These are phyloP conservation scores for Barnettozyma sp. DNA, from an alignment of 805 yeast genomes.

Conservation along the genomic window DNA sequence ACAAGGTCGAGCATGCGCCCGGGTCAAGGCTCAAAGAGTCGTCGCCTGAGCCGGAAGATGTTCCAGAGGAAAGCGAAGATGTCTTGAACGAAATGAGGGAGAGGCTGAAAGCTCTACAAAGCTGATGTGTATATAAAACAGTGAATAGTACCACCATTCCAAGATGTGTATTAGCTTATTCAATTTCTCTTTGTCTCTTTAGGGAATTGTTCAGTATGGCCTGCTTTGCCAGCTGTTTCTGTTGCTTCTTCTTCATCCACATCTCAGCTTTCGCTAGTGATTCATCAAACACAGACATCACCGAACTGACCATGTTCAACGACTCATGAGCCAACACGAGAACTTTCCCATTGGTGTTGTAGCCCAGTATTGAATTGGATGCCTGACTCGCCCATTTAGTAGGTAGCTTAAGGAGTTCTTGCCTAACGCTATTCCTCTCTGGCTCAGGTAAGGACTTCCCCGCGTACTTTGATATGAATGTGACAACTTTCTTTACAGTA, in stretches of 20 bases:
- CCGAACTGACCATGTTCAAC: conserved; percentile 71
- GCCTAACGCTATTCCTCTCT: conserved; percentile 74
- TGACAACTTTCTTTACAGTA: conserved; percentile 83
- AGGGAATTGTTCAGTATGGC: conserved; percentile 21
- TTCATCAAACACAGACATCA: conserved; percentile 79
- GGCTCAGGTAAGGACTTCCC: conserved; percentile 71
- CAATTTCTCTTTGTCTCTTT: conserved; percentile 11
- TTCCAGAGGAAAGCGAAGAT: conserved; percentile 60
- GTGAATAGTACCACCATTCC: not conserved
- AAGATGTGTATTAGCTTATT: not conserved
- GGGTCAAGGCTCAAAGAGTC: conserved; percentile 21
- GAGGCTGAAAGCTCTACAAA: conserved; percentile 77
- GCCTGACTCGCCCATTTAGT: conserved; percentile 52
- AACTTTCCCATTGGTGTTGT: conserved; percentile 58
- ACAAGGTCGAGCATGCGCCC: conserved; percentile 33
- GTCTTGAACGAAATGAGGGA: conserved; percentile 84
- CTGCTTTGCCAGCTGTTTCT: conserved; percentile 27
- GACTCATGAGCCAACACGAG: conserved; percentile 84
- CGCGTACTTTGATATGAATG: conserved; percentile 78
- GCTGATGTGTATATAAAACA: conserved; percentile 22
- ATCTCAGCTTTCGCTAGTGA: conserved; percentile 78
- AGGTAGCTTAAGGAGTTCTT: conserved; percentile 70
- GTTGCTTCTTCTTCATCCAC: conserved; percentile 57
- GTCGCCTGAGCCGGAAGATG: conserved; percentile 49
- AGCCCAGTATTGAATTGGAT: conserved; percentile 13